These are phyloP conservation scores for Aspergillus sp. DNA, from an alignment of 2,329 filamentous ascomycete genomes.

Conservation along the genomic window DNA sequence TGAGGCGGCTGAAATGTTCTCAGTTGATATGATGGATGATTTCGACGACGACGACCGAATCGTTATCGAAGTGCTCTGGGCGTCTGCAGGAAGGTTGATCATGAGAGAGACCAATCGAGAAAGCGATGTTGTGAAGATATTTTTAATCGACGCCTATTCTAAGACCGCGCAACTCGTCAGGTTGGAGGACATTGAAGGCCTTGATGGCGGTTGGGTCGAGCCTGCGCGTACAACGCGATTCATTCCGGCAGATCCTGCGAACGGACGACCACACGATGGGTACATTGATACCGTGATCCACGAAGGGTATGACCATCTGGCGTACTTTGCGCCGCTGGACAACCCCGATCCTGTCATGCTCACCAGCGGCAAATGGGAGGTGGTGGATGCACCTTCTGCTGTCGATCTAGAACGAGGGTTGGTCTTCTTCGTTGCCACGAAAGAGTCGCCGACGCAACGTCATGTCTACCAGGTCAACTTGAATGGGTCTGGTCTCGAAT, in stretches of 20 bases:
- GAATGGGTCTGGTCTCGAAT: slow-evolving; percentile 61
- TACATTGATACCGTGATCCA: slow-evolving; percentile 89
- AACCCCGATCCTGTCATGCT: slow-evolving; percentile 73
- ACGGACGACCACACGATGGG: slow-evolving; percentile 70
- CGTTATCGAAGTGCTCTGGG: slow-evolving; percentile 91
- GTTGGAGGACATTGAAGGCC: slow-evolving; percentile 64
- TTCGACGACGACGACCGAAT: slow-evolving; percentile 75
- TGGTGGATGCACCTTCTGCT: slow-evolving; percentile 72
- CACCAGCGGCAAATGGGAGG: slow-evolving; percentile 86
- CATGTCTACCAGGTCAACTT: slow-evolving; percentile 87
- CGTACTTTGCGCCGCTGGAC: slow-evolving; percentile 84
- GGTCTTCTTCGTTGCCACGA: slow-evolving; percentile 84
- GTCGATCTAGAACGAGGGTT: slow-evolving; percentile 77
- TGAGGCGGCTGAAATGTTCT: slow-evolving; percentile 64
- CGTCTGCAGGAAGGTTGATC: slow-evolving; percentile 66
- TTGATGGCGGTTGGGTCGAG: slow-evolving; percentile 98
- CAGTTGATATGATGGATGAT: slow-evolving; percentile 64
- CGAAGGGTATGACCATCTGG: slow-evolving; percentile 80
- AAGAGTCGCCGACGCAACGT: slow-evolving; percentile 77
- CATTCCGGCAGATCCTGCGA: slow-evolving; percentile 70
- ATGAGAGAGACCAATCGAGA: slow-evolving; percentile 91
- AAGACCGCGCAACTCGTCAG: slow-evolving; percentile 71
- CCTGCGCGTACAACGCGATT: slow-evolving; percentile 78
- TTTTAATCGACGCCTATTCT: slow-evolving; percentile 67
- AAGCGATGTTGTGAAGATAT: slow-evolving; percentile 79